Evolutionary conservation across 345 rosid species (phyloP).

Genomic region (Camelina sativa): DNA sequence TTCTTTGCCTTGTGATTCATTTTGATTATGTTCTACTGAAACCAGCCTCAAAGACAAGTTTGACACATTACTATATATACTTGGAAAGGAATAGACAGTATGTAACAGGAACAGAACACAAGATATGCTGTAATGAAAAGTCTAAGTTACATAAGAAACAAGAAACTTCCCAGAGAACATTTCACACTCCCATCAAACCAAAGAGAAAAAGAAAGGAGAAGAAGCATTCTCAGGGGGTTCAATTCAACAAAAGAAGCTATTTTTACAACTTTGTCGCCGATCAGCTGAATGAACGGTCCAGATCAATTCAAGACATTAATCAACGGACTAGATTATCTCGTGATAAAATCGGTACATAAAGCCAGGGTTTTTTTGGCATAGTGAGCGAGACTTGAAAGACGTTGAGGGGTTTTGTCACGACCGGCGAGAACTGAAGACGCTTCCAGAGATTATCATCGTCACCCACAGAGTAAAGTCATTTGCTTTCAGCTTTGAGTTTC

Average conservation of each 20-base stretch:
- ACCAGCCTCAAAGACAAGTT: neutral
- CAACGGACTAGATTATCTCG: conserved; percentile 27
- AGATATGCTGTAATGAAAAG: neutral
- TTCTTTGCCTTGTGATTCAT: conserved; percentile 10
- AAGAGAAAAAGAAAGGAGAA: neutral
- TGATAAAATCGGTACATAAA: conserved; percentile 25
- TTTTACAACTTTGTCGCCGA: neutral
- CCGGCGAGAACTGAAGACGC: conserved; percentile 17
- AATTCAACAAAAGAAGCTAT: neutral
- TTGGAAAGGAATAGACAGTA: neutral
- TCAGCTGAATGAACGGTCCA: conserved; percentile 31
- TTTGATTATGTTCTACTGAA: conserved; percentile 5
- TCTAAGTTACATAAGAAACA: neutral
- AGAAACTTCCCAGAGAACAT: neutral
- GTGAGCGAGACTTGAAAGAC: conserved; percentile 22
- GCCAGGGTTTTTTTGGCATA: conserved; percentile 23
- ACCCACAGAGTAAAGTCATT: conserved; percentile 17
- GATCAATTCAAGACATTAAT: conserved; percentile 4
- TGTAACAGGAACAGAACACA: neutral
- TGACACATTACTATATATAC: neutral
- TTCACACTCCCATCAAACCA: neutral
- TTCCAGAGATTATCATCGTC: conserved; percentile 26
- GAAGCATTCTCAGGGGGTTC: neutral
- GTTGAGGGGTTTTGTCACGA: conserved; percentile 9
- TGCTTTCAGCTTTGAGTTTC: conserved; percentile 11